Base-by-base conservation (phyloP, 805 yeast genomes). In the Wickerhamiella dianesei region DNA sequence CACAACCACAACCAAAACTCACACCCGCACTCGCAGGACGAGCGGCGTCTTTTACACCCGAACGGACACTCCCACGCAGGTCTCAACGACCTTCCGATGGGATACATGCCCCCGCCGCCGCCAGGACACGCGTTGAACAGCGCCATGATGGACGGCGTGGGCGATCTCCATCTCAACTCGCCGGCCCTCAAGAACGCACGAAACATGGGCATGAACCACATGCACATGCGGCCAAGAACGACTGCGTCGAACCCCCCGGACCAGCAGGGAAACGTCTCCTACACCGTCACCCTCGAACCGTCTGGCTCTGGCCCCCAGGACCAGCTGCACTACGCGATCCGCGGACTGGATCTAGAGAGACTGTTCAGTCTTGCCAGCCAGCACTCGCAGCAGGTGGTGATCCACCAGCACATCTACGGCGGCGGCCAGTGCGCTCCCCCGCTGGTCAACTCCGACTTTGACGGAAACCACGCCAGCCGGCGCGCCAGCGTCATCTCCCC, bases 331-430 rank as follows among this genome's bases (percentile, higher is more conserved):
- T 57, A 19, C 45, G 57, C 56, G 3, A 37, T 57, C 13, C 36
- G 42, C 3, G 49, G 49, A 37, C 40, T 40, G 5, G 60, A 61
- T 19, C 50, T 63, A 3, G 55, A 59, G 17, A 48, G 51, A 21
- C 47, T 63, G 12, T 47, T 62, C 4, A 49, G 50, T 19, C 44
- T 52, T 21, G 59, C 61, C 29, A 49, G 56, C 3, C 45, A 50
- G 35, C 40, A 53, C 37, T 54, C 56, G 35, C 63, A 56, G 43
- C 54, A 57, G 46, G 52, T 86, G 13, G 79, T 86, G 3, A 74
- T 86, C 18, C 94, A 86, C 63, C 95, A 86, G 60, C 95, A 84
- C 61, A 78, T 82, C 41, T 89, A 55, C 21, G 44, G 43, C 35
- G 9, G 5, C 8, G 16, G 40, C 14, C 29, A 37, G 5, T 37